A percentile compares a stretch with the other conserved stretches of the same genome.
phyloP scores from a whole-genome alignment of 495 filamentous ascomycete species.

The Pyrenula aspistea region DNA sequence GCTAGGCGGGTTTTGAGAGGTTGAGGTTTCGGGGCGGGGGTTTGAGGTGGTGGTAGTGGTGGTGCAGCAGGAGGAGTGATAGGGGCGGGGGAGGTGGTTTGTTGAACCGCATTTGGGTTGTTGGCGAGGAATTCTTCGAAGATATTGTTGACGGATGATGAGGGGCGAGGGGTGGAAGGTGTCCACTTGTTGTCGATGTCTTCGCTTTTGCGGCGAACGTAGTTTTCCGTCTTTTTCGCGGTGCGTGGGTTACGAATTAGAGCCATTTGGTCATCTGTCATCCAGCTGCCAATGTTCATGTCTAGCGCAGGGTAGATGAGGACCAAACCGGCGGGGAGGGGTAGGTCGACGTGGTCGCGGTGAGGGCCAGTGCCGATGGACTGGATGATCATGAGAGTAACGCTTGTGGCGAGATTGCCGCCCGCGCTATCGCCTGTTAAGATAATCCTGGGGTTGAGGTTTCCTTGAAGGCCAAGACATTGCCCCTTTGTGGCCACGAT shows the following conservation, averaged over 20 bases:
- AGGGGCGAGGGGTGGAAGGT: slow-evolving; percentile 55
- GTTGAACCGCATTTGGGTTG: slow-evolving; percentile 19
- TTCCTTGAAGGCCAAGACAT: slow-evolving; percentile 74
- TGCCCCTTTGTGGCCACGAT: slow-evolving; percentile 65
- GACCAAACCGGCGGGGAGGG: slow-evolving; percentile 68
- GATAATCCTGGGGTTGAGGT: slow-evolving; percentile 56
- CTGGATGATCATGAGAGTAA: slow-evolving; percentile 79
- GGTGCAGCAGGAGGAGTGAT: slow-evolving; percentile 12
- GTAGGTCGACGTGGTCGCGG: slow-evolving; percentile 46
- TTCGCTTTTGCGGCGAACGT: slow-evolving; percentile 67
- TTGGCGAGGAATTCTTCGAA: slow-evolving; percentile 20
- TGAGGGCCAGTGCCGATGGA: slow-evolving; percentile 45
- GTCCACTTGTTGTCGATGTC: slow-evolving; percentile 46
- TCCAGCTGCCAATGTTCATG: slow-evolving; percentile 98
- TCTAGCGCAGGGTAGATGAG: slow-evolving; percentile 84
- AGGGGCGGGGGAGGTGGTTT: slow-evolving; percentile 15
- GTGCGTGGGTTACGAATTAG: slow-evolving; percentile 75
- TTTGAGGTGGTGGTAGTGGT: slow-evolving; percentile 3
- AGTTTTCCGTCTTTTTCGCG: slow-evolving; percentile 61
- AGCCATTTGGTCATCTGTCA: slow-evolving; percentile 95
- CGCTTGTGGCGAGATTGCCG: slow-evolving; percentile 75
- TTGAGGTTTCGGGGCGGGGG: slow-evolving; percentile 35
- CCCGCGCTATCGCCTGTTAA: slow-evolving; percentile 89
- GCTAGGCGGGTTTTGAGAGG: slow-evolving; percentile 79
- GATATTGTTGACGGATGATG: slow-evolving; percentile 29